Base-by-base conservation (phyloP, 2,329 filamentous ascomycete species). In the Paracorniculantispora psalliotae region DNA sequence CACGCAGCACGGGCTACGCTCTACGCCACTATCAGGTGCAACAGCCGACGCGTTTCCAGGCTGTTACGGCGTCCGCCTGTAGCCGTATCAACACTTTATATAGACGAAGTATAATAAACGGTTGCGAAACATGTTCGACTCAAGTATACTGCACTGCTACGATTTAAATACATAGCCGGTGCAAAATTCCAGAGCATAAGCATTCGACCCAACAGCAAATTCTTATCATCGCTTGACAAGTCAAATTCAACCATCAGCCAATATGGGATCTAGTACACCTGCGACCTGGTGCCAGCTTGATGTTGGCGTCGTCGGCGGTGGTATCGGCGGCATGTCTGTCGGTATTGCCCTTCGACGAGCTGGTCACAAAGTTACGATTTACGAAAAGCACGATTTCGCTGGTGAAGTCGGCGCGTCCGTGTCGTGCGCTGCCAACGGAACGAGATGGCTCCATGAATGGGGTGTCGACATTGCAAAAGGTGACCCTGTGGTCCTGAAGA, bases 371-470 rank as follows among this genome's bases (percentile, higher is more conserved):
- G 77, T 80, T 2, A 87, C 82, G 21, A 80, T 90, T 62, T 89
- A 89, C 66, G 87, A 88, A 67, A 81, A 81, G 39, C 77, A 80
- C 35, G 84, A 89, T 68, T 89, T 84, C 63, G 85, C 80, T 0
- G 85, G 86, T 15, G 87, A 90, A 67, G 85, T 87, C 0, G 87
- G 87, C 13, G 85, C 85, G 0, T 87, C 85, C 0, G 79, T 88
- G 0, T 86, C 82, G 0, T 89, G 86, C 65, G 87, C 87, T 1
- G 85, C 87, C 10, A 90, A 90, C 65, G 87, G 86, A 8, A 87
- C 86, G 1, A 78, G 84, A 49, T 90, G 86, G 86, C 73, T 90
- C 8, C 81, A 87, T 61, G 84, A 87, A 68, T 90, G 87, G 87
- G 75, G 75, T 0, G 84, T 89, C 1, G 83, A 89, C 65, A 75